Evolutionary conservation across 1,284 basidiomycete genomes (phyloP).

Genomic region (Ganoderma sp.): DNA sequence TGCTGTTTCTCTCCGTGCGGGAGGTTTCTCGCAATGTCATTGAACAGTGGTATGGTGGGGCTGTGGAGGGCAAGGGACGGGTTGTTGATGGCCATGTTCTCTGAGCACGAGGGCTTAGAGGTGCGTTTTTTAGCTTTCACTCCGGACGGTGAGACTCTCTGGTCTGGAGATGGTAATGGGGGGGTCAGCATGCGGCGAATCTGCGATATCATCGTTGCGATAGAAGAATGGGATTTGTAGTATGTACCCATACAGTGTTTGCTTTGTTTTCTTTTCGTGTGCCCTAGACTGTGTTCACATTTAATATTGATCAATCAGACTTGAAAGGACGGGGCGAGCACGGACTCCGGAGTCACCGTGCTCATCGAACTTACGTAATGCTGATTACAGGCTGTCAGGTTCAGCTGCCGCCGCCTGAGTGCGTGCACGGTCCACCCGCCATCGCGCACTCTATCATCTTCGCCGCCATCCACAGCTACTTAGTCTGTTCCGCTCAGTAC

Average conservation of each 20-base stretch:
- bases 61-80: slow-evolving; percentile 33
- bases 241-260: neutral
- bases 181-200: no score
- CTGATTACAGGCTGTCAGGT: no score
- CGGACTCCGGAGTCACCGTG: no score
- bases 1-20: slow-evolving; percentile 36
- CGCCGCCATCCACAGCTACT: no score
- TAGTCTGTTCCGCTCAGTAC: no score
- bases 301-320: no score
- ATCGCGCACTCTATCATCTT: no score
- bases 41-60: slow-evolving; percentile 32
- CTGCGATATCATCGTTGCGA: neutral
- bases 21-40: slow-evolving; percentile 28
- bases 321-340: no score
- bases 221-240: neutral
- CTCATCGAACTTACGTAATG: no score
- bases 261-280: neutral
- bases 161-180: slow-evolving; percentile 26
- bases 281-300: no score
- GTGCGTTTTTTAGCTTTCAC: slow-evolving; percentile 32
- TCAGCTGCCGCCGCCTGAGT: no score
- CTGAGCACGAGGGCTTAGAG: slow-evolving; percentile 16
- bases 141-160: slow-evolving; percentile 20
- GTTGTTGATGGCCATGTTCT: slow-evolving; percentile 10
- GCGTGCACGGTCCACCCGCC: no score